Conservation (phyloP, 2,329 filamentous ascomycete species). For the Colletotrichum zoysiae region DNA sequence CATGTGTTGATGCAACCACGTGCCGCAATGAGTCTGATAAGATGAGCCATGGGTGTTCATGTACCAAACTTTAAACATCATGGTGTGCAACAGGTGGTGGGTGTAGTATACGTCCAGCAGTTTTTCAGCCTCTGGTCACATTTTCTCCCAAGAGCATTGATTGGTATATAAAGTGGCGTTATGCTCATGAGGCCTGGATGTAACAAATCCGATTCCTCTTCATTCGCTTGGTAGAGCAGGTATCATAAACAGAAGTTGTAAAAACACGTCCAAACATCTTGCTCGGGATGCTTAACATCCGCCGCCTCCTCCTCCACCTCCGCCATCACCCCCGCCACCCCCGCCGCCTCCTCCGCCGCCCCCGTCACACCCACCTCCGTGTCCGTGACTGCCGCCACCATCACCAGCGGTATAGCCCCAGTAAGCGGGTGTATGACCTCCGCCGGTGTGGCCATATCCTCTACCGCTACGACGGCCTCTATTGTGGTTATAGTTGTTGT, state of each 20-base stretch:
- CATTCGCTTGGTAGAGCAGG: neutral
- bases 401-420: neutral
- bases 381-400: neutral
- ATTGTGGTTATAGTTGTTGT: too few relatives aligned
- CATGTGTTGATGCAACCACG: conserved; percentile 6
- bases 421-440: neutral
- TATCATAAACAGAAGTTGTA: neutral
- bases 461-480: neutral
- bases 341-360: conserved; percentile 12
- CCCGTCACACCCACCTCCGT: neutral
- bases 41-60: neutral
- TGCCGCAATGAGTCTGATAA: neutral
- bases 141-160: neutral
- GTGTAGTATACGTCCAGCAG: neutral
- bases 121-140: neutral
- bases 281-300: neutral
- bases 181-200: neutral
- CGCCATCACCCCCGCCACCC: neutral
- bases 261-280: neutral
- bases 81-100: neutral
- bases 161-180: neutral
- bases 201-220: neutral
- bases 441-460: neutral
- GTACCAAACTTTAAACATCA: too few relatives aligned
- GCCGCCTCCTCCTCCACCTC: neutral